phyloP scores from a whole-genome alignment of 1,284 basidiomycete genomes.

The Irpex lacteus region DNA sequence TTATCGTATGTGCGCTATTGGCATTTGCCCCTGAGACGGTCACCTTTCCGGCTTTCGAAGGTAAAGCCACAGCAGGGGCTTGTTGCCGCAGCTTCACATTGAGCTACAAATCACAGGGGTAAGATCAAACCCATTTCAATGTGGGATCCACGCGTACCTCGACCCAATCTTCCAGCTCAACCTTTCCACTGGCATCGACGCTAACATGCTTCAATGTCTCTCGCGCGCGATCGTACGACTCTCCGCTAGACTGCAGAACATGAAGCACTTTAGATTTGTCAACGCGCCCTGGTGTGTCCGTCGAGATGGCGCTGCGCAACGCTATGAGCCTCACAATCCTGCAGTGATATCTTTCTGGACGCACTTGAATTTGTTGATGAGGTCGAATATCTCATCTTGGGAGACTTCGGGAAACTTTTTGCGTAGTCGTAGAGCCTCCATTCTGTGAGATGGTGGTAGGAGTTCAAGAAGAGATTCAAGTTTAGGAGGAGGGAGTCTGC shows the following conservation, averaged over 20 bases:
- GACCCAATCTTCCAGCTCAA: slow-evolving; percentile 98
- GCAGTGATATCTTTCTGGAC: slow-evolving; percentile 32
- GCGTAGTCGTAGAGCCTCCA: slow-evolving; percentile 88
- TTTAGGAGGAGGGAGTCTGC: background rate
- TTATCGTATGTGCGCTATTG: slow-evolving; percentile 97
- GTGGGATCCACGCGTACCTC: slow-evolving; percentile 54
- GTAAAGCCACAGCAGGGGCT: slow-evolving; percentile 51
- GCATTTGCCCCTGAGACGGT: slow-evolving; percentile 94
- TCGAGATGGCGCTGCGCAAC: slow-evolving; percentile 66
- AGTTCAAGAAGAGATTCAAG: background rate
- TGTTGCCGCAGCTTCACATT: slow-evolving; percentile 77
- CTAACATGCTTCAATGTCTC: slow-evolving; percentile 94
- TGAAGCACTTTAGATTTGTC: slow-evolving; percentile 83
- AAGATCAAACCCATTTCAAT: background rate
- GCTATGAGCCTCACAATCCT: slow-evolving; percentile 12
- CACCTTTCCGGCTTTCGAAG: slow-evolving; percentile 85
- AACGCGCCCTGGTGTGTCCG: slow-evolving; percentile 83
- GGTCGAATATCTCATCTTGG: slow-evolving; percentile 89
- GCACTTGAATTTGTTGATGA: slow-evolving; percentile 93
- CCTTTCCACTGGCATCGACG: slow-evolving; percentile 92
- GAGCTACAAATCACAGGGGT: slow-evolving; percentile 45
- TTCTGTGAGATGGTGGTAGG: slow-evolving; percentile 30
- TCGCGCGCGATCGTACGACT: slow-evolving; percentile 89
- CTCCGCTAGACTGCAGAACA: slow-evolving; percentile 71
- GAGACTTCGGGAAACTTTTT: slow-evolving; percentile 93